Evolutionary conservation across 345 rosid species (phyloP).

Genomic region (Eucalyptus fibrosa): DNA sequence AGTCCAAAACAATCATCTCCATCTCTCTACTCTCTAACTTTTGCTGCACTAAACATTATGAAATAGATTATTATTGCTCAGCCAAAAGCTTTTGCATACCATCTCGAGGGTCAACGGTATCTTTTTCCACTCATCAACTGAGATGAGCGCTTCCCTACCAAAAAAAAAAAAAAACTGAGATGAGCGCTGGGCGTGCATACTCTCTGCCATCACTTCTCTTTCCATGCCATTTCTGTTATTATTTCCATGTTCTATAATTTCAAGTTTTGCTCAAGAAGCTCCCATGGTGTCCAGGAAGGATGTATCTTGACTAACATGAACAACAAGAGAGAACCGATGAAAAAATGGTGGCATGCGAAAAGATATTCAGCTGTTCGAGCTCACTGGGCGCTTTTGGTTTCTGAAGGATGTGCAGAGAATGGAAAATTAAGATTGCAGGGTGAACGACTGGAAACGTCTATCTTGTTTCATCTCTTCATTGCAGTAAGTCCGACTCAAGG

Average conservation of each 20-base stretch:
- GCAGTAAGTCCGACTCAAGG: not conserved
- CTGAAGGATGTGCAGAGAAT: not conserved
- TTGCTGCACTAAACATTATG: too few species aligned
- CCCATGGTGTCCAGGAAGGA: not conserved
- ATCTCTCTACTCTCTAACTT: too few species aligned
- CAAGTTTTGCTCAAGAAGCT: not conserved
- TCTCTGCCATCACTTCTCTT: not conserved
- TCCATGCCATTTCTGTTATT: not conserved
- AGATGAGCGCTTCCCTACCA: not conserved
- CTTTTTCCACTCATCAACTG: not conserved
- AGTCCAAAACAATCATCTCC: too few species aligned
- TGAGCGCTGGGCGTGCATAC: not conserved
- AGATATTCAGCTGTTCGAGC: not conserved
- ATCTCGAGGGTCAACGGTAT: not conserved
- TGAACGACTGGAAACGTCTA: not conserved
- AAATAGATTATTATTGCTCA: too few species aligned
- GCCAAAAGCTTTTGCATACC: too few species aligned
- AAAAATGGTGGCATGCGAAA: not conserved
- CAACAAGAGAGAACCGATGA: not conserved
- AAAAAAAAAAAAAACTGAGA: too few species aligned
- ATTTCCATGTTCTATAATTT: not conserved
- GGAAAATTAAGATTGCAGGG: not conserved
- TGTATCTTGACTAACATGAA: not conserved
- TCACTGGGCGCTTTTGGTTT: not conserved
- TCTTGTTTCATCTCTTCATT: not conserved